phyloP scores from a whole-genome alignment of 768 basidiomycete species.

The Phaeotremella fagi region DNA sequence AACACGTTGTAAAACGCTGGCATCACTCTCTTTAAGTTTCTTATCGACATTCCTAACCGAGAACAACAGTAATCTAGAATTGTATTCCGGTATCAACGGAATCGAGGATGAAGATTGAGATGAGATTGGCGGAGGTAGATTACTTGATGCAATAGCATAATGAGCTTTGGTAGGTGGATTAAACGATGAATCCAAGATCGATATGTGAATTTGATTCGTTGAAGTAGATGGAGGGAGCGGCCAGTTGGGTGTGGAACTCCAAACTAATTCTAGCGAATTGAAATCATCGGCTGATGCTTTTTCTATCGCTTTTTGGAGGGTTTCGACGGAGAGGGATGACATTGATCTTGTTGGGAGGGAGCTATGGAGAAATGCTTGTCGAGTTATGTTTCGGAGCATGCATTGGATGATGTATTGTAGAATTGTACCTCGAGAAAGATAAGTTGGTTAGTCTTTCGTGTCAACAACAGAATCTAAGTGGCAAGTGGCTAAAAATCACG shows the following conservation, averaged over 20 bases:
- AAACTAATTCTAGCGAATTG: not conserved
- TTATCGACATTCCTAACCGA: constrained; percentile 88
- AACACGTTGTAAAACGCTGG: constrained; percentile 68
- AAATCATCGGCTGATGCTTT: not conserved
- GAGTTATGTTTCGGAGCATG: too few relatives aligned
- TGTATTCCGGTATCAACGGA: constrained; percentile 53
- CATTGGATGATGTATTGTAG: too few relatives aligned
- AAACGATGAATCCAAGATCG: constrained; percentile 85
- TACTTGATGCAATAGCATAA: constrained; percentile 59
- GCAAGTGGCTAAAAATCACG: too few relatives aligned
- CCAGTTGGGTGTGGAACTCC: not conserved
- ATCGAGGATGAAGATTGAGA: not conserved
- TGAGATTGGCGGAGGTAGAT: constrained; percentile 23
- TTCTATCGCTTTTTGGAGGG: not conserved
- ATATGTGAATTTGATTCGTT: constrained; percentile 53
- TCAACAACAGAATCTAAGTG: too few relatives aligned
- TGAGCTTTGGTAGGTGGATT: constrained; percentile 89
- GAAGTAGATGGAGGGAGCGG: not conserved
- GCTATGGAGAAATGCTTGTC: too few relatives aligned
- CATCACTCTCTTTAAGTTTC: constrained; percentile 62
- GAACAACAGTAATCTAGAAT: constrained; percentile 71
- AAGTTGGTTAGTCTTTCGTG: too few relatives aligned
- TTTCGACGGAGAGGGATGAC: not conserved
- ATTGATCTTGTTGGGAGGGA: not conserved
- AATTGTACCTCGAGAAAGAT: too few relatives aligned